A percentile compares a stretch with the other conserved stretches of the same genome.
Conservation (phyloP, 2,329 filamentous ascomycete genomes). For the Dactylellina sp. region DNA sequence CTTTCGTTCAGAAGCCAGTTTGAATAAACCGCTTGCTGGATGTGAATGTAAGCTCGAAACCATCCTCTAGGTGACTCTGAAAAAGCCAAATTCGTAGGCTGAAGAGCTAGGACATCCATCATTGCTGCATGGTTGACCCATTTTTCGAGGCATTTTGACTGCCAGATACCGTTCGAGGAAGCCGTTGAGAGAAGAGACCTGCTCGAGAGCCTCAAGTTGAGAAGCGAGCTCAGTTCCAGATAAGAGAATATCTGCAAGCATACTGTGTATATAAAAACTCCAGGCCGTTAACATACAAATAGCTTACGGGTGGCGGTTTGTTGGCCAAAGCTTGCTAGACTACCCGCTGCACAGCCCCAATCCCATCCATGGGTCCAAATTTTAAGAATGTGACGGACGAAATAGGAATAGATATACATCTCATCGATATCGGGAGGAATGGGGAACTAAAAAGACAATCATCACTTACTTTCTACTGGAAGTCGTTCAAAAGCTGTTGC, state of each 20-base stretch:
- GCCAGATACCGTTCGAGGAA: slow-evolving; percentile 54
- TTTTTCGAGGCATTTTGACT: slow-evolving; percentile 49
- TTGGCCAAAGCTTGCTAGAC: slow-evolving; percentile 57
- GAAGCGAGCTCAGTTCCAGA: slow-evolving; percentile 53
- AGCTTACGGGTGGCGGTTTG: slow-evolving; percentile 31
- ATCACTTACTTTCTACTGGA: slow-evolving; percentile 56
- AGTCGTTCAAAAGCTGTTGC: slow-evolving; percentile 54
- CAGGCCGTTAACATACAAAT: slow-evolving; percentile 43
- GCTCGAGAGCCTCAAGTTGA: slow-evolving; percentile 51
- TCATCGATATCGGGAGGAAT: slow-evolving; percentile 42
- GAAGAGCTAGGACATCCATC: slow-evolving; percentile 52
- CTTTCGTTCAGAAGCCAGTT: slow-evolving; percentile 54
- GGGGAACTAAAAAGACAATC: slow-evolving; percentile 21
- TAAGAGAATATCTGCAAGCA: slow-evolving; percentile 56
- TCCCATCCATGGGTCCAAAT: slow-evolving; percentile 53
- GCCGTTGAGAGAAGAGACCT: slow-evolving; percentile 41
- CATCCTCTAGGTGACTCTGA: slow-evolving; percentile 56
- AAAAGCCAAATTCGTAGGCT: slow-evolving; percentile 54
- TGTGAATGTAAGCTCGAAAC: slow-evolving; percentile 48
- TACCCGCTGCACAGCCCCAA: slow-evolving; percentile 57
- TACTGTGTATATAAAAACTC: slow-evolving; percentile 43
- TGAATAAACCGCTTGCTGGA: slow-evolving; percentile 52
- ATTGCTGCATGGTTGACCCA: slow-evolving; percentile 51
- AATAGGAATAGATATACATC: slow-evolving; percentile 55
- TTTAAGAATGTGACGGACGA: slow-evolving; percentile 51